Evolutionary conservation across 192 early-diverging fungal species (phyloP).

Genomic region (Backusella morwellensis): DNA sequence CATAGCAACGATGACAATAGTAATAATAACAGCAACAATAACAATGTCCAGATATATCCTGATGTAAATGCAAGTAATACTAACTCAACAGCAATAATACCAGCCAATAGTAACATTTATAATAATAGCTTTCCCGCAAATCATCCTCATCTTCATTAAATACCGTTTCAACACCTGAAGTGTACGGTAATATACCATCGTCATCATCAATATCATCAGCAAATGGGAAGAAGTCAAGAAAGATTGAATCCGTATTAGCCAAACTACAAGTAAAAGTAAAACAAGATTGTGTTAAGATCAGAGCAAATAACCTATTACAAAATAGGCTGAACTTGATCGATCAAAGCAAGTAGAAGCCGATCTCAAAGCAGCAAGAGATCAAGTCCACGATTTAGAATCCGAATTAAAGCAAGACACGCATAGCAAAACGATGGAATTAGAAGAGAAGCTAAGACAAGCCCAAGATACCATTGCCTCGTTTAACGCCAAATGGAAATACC

Average conservation of each 20-base stretch:
- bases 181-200: neutral
- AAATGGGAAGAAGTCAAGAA: neutral
- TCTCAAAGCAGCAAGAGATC: slow-evolving; percentile 17
- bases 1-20: neutral
- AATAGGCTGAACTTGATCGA: slow-evolving; percentile 19
- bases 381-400: slow-evolving; percentile 16
- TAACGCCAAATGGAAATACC: slow-evolving; percentile 24
- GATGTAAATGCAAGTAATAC: slow-evolving; percentile 6
- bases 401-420: slow-evolving; percentile 1
- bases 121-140: neutral
- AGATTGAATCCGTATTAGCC: neutral
- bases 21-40: neutral
- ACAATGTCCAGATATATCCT: slow-evolving; percentile 16
- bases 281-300: too few species aligned
- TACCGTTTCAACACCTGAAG: slow-evolving; percentile 1
- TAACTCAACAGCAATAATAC: too few species aligned
- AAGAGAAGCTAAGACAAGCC: slow-evolving; percentile 11
- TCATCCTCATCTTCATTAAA: slow-evolving; percentile 11
- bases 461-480: slow-evolving; percentile 5
- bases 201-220: neutral
- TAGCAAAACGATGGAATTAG: slow-evolving; percentile 1
- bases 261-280: slow-evolving; percentile 22
- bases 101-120: too few species aligned
- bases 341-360: slow-evolving; percentile 25
- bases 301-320: neutral